Evolutionary conservation across 2,329 filamentous ascomycete genomes (phyloP), one percentile per base, ranked within the genome.

Genomic region (Aspergillus uvarum): DNA sequence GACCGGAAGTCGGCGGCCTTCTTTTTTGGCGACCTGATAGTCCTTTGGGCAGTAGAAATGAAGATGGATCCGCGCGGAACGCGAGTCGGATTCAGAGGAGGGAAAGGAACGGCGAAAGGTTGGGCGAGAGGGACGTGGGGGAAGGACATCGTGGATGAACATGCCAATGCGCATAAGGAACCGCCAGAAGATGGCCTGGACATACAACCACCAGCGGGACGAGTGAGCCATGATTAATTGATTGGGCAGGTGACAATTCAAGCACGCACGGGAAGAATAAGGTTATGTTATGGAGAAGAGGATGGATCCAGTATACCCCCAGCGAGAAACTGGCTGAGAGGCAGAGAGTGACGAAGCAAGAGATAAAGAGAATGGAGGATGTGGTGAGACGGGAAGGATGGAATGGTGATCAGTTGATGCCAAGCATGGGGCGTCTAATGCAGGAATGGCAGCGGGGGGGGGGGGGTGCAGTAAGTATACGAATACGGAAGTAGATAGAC

Each of bases 151-250:
- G 71, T 91, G 88, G 44, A 91, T 77, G 61, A 83, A 79, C 87
- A 90, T 90, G 69, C 87, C 88, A 59, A 90, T 81, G 59, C 80
- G 81, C 83, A 90, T 89, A 47, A 90, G 79, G 58, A 83, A 81
- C 55, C 89, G 83, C 87, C 87, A 90, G 71, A 87, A 83, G 29
- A 81, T 76, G 51, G 89, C 88, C 71, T 89, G 83, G 55, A 87
- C 66, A 58, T 83, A 82, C 11, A 91, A 81, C 68, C 85, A 82
- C 80, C 83, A 85, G 75, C 87, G 82, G 4, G 81, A 78, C 6
- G 61, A 59, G 31, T 44, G 38, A 44, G 74, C 71, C 54, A 77
- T 70, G 38, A 62, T 59, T 70, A 35, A 62, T 59, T 24, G 44
- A 47, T 31, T 44, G 29, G 55, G 52, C 47, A 49, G 32, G 47